Conservation (phyloP, 1,139 yeast genomes). For the Suhomyces bolitotheri region DNA sequence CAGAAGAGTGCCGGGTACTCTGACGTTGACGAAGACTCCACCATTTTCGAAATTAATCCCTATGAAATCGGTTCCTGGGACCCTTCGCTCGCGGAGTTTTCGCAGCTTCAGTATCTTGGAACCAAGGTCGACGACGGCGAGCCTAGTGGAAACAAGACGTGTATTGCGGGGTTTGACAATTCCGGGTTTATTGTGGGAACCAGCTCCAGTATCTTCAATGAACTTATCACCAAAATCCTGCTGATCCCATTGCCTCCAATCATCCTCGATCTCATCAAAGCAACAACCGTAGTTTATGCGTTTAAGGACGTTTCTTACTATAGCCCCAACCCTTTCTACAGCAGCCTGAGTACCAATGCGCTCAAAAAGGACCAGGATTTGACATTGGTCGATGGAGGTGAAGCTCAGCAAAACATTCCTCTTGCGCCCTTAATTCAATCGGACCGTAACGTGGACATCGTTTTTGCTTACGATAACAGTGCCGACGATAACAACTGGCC, state of each 20-base stretch:
- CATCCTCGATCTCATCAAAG: constrained; percentile 9
- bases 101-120: constrained; percentile 38
- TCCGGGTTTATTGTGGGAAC: constrained; percentile 26
- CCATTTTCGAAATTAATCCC: constrained; percentile 25
- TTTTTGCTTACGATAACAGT: constrained; percentile 22
- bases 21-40: constrained; percentile 18
- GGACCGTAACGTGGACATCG: constrained; percentile 21
- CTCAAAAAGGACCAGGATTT: constrained; percentile 15
- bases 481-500: constrained; percentile 20
- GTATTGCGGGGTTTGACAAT: constrained; percentile 23
- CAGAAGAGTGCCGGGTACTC: constrained; percentile 21
- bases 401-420: constrained; percentile 23
- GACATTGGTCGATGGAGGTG: constrained; percentile 24
- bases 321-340: constrained; percentile 25
- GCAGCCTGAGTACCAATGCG: constrained; percentile 14
- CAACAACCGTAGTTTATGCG: not conserved
- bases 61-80: constrained; percentile 29
- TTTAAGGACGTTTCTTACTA: constrained; percentile 19
- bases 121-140: constrained; percentile 30
- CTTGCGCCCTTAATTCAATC: constrained; percentile 21
- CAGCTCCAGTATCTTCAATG: constrained; percentile 23
- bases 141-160: constrained; percentile 26
- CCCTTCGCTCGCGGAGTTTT: constrained; percentile 21
- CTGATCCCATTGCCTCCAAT: constrained; percentile 15
- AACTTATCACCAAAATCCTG: constrained; percentile 30